Percentiles rank a stretch among this genome's conserved stretches.
Evolutionary conservation across 352 stramenopile genomes (phyloP).

Genomic region (Pseudoperonospora humuli): DNA sequence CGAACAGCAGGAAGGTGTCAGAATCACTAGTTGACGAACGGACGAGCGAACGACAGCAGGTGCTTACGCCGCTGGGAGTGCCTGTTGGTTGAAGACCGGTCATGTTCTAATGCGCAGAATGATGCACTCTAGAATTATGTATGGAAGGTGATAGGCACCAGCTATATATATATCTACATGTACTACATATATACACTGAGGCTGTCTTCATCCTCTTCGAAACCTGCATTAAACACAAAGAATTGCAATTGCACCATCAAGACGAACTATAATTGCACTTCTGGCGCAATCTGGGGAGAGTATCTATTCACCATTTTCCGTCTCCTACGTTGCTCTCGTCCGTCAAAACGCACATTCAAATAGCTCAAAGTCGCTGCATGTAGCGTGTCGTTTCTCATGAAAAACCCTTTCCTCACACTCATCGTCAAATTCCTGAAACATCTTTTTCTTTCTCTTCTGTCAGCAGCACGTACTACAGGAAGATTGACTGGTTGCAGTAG

Average conservation of each 20-base stretch:
- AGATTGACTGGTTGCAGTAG: not conserved
- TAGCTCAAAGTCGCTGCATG: conserved; percentile 7
- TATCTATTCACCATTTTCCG: conserved; percentile 28
- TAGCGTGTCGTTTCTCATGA: conserved; percentile 18
- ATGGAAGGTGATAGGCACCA: no score
- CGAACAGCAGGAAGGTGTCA: not conserved
- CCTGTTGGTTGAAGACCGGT: no score
- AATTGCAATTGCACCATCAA: conserved; percentile 3
- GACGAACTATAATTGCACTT: conserved; percentile 1
- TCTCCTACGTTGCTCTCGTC: conserved; percentile 15
- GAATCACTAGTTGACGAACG: no score
- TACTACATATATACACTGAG: conserved; percentile 22
- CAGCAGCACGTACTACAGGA: conserved; percentile 1
- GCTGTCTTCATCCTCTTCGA: not conserved
- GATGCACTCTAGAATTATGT: no score
- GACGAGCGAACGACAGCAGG: no score
- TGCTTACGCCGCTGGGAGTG: no score
- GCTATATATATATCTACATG: no score
- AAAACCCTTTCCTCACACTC: conserved; percentile 8
- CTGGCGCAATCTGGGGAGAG: conserved; percentile 9
- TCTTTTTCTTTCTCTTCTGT: conserved; percentile 7
- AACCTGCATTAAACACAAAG: conserved; percentile 3
- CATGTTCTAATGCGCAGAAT: no score
- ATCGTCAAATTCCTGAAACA: not conserved
- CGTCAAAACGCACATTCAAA: conserved; percentile 6